A percentile compares a stretch with the other conserved stretches of the same genome.
These are phyloP conservation scores for Penicillium sp. DNA, from an alignment of 2,329 filamentous ascomycete genomes.

Conservation along the genomic window DNA sequence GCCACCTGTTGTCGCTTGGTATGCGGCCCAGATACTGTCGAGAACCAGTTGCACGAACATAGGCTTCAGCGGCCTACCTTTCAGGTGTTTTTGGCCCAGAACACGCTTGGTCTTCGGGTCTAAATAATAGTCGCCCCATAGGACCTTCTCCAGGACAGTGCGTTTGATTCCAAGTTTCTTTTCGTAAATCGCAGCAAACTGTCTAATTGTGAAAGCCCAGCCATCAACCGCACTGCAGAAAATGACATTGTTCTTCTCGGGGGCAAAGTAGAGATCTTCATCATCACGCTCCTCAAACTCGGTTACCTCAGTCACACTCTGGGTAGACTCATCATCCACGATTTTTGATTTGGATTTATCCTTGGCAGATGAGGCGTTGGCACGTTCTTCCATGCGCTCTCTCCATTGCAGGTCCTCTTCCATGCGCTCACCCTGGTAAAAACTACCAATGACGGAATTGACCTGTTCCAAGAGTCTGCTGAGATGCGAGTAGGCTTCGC, in stretches of 20 bases:
- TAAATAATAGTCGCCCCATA: slow-evolving; percentile 96
- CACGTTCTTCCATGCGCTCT: slow-evolving; percentile 85
- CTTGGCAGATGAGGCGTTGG: slow-evolving; percentile 69
- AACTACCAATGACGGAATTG: slow-evolving; percentile 95
- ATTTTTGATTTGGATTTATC: slow-evolving; percentile 44
- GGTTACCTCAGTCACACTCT: slow-evolving; percentile 53
- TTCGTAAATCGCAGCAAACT: slow-evolving; percentile 92
- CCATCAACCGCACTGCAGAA: slow-evolving; percentile 97
- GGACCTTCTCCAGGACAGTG: slow-evolving; percentile 82
- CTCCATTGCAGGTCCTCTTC: slow-evolving; percentile 97
- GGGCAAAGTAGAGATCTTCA: slow-evolving; percentile 96
- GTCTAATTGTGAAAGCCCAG: slow-evolving; percentile 97
- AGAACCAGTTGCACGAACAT: slow-evolving; percentile 97
- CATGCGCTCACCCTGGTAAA: slow-evolving; percentile 98
- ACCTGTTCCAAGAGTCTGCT: slow-evolving; percentile 92
- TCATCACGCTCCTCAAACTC: slow-evolving; percentile 90
- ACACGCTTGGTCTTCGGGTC: slow-evolving; percentile 97
- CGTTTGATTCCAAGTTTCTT: slow-evolving; percentile 96
- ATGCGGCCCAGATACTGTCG: slow-evolving; percentile 95
- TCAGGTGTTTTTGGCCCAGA: slow-evolving; percentile 86
- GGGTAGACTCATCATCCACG: slow-evolving; percentile 52
- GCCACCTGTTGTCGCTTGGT: slow-evolving; percentile 84
- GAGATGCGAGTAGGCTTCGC: slow-evolving; percentile 86
- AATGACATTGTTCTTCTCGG: slow-evolving; percentile 98
- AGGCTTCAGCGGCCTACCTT: slow-evolving; percentile 87